Conservation (phyloP, 2,329 filamentous ascomycete genomes). For the Ophiostoma australiae region DNA sequence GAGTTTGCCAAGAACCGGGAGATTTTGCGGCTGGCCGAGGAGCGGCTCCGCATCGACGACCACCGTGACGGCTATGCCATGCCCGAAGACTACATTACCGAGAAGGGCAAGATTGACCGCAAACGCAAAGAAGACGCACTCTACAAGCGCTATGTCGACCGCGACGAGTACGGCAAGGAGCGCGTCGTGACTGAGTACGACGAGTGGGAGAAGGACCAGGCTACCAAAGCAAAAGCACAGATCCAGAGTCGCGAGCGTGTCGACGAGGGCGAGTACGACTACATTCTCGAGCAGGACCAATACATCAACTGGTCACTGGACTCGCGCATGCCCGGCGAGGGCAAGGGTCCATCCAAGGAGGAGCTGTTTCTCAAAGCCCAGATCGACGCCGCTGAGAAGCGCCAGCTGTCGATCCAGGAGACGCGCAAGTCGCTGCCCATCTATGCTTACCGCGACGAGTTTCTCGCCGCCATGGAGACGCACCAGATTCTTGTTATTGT, state of each 20-base stretch:
- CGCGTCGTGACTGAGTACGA: conserved; percentile 90
- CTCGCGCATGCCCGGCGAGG: conserved; percentile 65
- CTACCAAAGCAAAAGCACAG: conserved; percentile 80
- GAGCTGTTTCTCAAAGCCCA: conserved; percentile 74
- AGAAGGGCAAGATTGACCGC: conserved; percentile 81
- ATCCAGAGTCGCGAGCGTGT: conserved; percentile 69
- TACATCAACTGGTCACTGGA: conserved; percentile 82
- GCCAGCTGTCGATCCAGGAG: conserved; percentile 82
- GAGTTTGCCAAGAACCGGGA: conserved; percentile 89
- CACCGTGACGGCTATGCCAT: conserved; percentile 87
- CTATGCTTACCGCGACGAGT: conserved; percentile 78
- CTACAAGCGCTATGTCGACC: conserved; percentile 84
- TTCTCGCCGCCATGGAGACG: conserved; percentile 78
- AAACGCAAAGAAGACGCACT: conserved; percentile 85
- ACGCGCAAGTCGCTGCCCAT: conserved; percentile 87
- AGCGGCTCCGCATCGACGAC: conserved; percentile 82
- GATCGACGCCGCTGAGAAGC: conserved; percentile 82
- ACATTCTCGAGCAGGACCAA: conserved; percentile 84
- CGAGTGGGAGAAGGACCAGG: conserved; percentile 91
- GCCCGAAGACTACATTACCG: conserved; percentile 91
- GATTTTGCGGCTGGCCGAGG: conserved; percentile 73
- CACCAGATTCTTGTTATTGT: conserved; percentile 89
- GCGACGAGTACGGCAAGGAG: conserved; percentile 81
- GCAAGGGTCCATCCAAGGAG: conserved; percentile 57
- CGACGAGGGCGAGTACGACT: conserved; percentile 81